Base-by-base conservation (phyloP, 1,139 yeast species). In the Yarrowia galli region DNA sequence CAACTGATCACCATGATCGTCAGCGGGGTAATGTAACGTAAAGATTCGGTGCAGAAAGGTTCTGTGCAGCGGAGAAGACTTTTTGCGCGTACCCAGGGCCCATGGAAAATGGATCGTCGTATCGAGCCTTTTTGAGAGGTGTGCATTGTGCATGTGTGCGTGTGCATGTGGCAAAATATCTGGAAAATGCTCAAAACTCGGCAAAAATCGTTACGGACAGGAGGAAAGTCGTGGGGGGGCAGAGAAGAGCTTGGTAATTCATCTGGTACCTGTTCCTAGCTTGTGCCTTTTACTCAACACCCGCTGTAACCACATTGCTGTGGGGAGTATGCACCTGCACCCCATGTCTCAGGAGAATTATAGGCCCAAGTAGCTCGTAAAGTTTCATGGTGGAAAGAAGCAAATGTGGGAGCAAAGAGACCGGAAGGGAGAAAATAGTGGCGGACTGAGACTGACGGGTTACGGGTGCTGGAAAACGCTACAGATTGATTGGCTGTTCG, bases 81-180 rank as follows among this genome's bases (percentile, higher is more conserved):
- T 7, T 25, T 25, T 25, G 32, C 9, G 32, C 9, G 6, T 10
- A 7, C 32, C 32, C 32, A 28, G 49, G 48, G 48, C 23, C 45
- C 6, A 20, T 20, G 48, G 35, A n/a, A 28, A 49, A 49, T 49
- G 54, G 54, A 28, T 28, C 32, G 32, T 49, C 56, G 56, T 49
- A 49, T 49, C n/a, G n/a, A 13, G 56, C 25, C 54, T 16, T 4
- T 48, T 48, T 48, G 53, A 22, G 53, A 4, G 32, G 18, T 7
- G 20, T 46, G 54, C 38, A 16, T n/a, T 2, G n/a, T 48, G 53
- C 53, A 48, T 48, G 53, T 16, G 51, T 48, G 36, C 54, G 35
- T 23, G 35, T 25, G 20, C 20, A 18, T 32, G 54, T 49, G 56
- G 56, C 40, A 32, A 18, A 48, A 28, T n/a, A 48, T 46, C 16